Base-by-base conservation (phyloP, 2,329 filamentous ascomycete species). In the Cladosporium sp. region DNA sequence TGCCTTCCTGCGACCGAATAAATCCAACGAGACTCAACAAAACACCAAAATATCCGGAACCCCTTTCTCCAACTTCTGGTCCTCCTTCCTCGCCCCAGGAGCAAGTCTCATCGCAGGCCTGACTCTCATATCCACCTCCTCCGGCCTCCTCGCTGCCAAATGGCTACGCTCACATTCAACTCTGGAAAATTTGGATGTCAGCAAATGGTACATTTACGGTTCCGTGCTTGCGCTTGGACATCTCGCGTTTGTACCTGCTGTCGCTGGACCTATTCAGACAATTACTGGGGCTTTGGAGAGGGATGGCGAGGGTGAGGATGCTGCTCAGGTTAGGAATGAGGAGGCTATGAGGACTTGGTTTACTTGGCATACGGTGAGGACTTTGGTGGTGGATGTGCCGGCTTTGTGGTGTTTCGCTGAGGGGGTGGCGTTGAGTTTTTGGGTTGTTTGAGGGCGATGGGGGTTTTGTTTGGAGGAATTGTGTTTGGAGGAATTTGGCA, bases 321-420 rank as follows among this genome's bases (percentile, higher is more conserved):
- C 57, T 38, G 52, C 45, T 25, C 56, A 53, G 16, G 56, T 54
- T 40, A 52, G 48, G 40, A 56, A 51, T 11, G 57, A 56, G 19
- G 29, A 19, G 52, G 59, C 62, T 36, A 55, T 59, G 57, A 57
- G 53, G 51, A 59, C 42, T 15, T 63, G 60, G 61, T 57, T 64
- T 19, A 50, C 40, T 22, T 49, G 57, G 46, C 61, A 64, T 47
- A 57, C 59, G 16, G 53, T 58, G 11, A 49, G 62, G 38, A 58
- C 57, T n/a, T 8, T 63, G 45, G 25, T 56, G 30, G 53, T 62
- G 20, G 59, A 63, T 52, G 32, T 64, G 38, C 58, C 56, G 11
- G 60, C 61, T 12, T 33, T 63, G 38, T 57, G 56, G 55, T 64
- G 58, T 45, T 63, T 64, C 41, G 60, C 61, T 38, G 59, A 62